Base-by-base conservation (phyloP, 2,329 filamentous ascomycete species). In the Cladophialophora carrionii region DNA sequence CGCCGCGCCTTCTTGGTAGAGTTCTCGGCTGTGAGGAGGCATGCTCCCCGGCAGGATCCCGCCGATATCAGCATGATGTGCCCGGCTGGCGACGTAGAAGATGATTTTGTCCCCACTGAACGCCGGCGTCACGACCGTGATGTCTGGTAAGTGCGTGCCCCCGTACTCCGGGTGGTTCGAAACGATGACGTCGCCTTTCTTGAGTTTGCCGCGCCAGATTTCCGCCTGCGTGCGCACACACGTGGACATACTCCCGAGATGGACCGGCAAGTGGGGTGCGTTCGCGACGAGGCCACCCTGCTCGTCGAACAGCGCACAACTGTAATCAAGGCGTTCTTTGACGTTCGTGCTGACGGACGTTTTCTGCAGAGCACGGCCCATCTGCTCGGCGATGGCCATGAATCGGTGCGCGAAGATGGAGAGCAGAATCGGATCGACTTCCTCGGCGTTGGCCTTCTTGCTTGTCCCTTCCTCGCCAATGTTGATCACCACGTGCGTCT, bases 401-500 rank as follows among this genome's bases (percentile, higher is more conserved):
- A 86, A 85, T 0, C 84, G 77, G 69, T 85, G 82, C 0, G 81
- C 82, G 61, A 85, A 85, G 51, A 86, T 81, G 10, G 80, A 84
- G 2, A 86, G 78, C 34, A 81, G 77, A 48, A 85, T 84, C 0
- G 83, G 83, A 64, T 83, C 80, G 32, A 83, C 75, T 56, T 73
- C 73, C 71, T 72, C 2, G 9, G 68, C 64, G 22, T 69, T 71
- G 1, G 68, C 64, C 24, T 67, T 41, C 7, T 69, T 70, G 12
- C 67, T 63, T 3, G 68, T 59, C 20, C 70, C 79, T 69, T 80
- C 78, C 54, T 87, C 87, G 61, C 88, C 86, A 48, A 95, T 85
- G 69, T 96, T 92, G 73, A 97, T 93, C 6, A 97, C 84, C 7
- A 97, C 91, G 72, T 96, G 94, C 0, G 92, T 96, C 68, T 91